Percentiles rank a stretch among this genome's conserved stretches.
phyloP scores from a whole-genome alignment of 2,329 filamentous ascomycete genomes.

The Trichoderma polysporum region DNA sequence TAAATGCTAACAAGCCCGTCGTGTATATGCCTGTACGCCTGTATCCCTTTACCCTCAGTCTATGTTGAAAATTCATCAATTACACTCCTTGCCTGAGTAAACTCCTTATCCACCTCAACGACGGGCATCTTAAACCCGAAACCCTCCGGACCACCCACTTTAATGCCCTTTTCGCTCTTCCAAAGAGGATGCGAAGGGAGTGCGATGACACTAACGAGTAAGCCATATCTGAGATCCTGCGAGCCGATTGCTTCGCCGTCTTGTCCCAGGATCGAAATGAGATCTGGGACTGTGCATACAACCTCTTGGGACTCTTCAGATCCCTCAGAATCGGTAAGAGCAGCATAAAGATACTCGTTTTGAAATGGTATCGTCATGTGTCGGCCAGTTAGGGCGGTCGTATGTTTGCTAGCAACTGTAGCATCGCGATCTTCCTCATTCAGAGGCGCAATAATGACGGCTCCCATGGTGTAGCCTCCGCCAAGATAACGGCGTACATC shows the following conservation, averaged over 20 bases:
- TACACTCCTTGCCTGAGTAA: slow-evolving; percentile 48
- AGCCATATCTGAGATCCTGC: slow-evolving; percentile 51
- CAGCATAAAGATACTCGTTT: slow-evolving; percentile 43
- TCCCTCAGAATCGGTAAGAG: slow-evolving; percentile 33
- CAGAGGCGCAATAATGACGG: slow-evolving; percentile 37
- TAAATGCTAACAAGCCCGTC: not conserved
- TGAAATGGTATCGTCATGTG: slow-evolving; percentile 43
- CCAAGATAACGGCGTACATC: slow-evolving; percentile 40
- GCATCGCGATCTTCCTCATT: slow-evolving; percentile 33
- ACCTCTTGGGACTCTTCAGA: slow-evolving; percentile 33
- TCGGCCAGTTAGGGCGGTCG: slow-evolving; percentile 24
- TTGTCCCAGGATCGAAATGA: slow-evolving; percentile 39
- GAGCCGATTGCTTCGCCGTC: slow-evolving; percentile 52
- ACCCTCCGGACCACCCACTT: slow-evolving; percentile 36
- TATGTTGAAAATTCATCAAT: slow-evolving; percentile 34
- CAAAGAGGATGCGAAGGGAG: slow-evolving; percentile 51
- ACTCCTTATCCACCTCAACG: slow-evolving; percentile 35
- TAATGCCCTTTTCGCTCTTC: slow-evolving; percentile 40
- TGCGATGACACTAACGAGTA: slow-evolving; percentile 51
- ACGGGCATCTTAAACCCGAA: slow-evolving; percentile 35
- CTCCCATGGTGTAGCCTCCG: slow-evolving; percentile 44
- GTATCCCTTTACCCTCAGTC: not conserved
- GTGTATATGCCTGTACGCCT: not conserved
- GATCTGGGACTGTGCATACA: slow-evolving; percentile 38
- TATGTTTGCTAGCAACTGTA: slow-evolving; percentile 20